Evolutionary conservation across 1,139 yeast species (phyloP), one percentile per base, ranked within the genome.

Genomic region (Lodderomyces pseudojiufengensis): DNA sequence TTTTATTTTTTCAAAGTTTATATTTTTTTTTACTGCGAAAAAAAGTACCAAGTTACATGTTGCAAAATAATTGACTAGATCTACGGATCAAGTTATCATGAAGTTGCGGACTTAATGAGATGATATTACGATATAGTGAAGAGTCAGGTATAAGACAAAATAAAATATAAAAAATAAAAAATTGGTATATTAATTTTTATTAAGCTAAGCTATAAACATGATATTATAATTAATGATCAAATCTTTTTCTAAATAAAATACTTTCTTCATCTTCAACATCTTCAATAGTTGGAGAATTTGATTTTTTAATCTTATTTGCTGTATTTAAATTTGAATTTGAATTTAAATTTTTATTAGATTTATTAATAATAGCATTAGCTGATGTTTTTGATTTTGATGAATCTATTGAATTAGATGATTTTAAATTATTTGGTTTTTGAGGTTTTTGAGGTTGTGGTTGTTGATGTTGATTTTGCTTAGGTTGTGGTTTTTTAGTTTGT

Each of bases 181-280:
- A n/a, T n/a, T n/a, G n/a, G n/a, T n/a, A n/a, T n/a, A n/a, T n/a
- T n/a, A n/a, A n/a, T n/a, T n/a, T n/a, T n/a, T n/a, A n/a, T n/a
- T n/a, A n/a, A n/a, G n/a, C n/a, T n/a, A n/a, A n/a, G n/a, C n/a
- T n/a, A n/a, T n/a, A n/a, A n/a, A n/a, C n/a, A n/a, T n/a, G n/a
- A n/a, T n/a, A n/a, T n/a, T n/a, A n/a, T n/a, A n/a, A n/a, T 44
- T 44, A 52, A 42, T 57, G 57, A 30, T 64, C 67, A 45, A 67
- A 65, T 48, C 56, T 64, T 49, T 66, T 67, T 37, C 65, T 60
- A 41, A 64, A 57, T 57, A 65, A 51, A 5, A 65, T 65, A 45
- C 62, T 66, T 43, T 67, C 73, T 46, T 68, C 74, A 44, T 68
- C 74, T 42, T 66, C 73, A 9, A 67, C 71, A 41, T 63, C 73